These are phyloP conservation scores for Olyra latifolia DNA, from an alignment of 176 grass and related monocot genomes.

Conservation along the genomic window DNA sequence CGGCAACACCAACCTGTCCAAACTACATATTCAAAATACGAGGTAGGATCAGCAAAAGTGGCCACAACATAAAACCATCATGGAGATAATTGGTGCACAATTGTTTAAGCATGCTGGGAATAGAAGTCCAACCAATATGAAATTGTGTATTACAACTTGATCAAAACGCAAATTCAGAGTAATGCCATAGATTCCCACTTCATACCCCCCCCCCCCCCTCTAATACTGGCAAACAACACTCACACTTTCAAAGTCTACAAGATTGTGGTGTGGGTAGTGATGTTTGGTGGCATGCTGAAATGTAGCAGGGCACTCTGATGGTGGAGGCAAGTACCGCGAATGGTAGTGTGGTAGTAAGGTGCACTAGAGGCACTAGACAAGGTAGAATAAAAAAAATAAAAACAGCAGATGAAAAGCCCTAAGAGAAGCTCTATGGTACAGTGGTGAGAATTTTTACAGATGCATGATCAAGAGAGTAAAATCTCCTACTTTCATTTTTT, in stretches of 20 bases:
- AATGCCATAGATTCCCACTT: not conserved
- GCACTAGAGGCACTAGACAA: not conserved
- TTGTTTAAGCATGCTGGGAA: not conserved
- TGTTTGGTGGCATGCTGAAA: slow-evolving; percentile 7
- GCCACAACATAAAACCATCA: not conserved
- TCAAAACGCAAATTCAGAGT: not conserved
- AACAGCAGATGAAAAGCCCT: not conserved
- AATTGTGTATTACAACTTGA: not conserved
- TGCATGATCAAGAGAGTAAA: not conserved
- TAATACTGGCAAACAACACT: not conserved
- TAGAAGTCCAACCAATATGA: not conserved
- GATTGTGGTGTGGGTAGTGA: not conserved
- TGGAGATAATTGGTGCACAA: not conserved
- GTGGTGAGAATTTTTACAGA: not conserved
- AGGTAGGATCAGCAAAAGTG: not conserved
- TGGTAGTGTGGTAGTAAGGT: not conserved
- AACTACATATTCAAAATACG: slow-evolving; percentile 43
- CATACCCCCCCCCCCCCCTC: not conserved
- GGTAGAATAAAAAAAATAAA: not conserved
- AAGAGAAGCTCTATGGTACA: not conserved
- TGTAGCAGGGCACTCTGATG: not conserved
- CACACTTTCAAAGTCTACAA: not conserved
- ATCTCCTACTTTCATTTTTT: not conserved
- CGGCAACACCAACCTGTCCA: slow-evolving; percentile 63
- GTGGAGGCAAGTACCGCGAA: not conserved